Conservation (phyloP, 345 rosid genomes). For the Gossypium sturtianum region DNA sequence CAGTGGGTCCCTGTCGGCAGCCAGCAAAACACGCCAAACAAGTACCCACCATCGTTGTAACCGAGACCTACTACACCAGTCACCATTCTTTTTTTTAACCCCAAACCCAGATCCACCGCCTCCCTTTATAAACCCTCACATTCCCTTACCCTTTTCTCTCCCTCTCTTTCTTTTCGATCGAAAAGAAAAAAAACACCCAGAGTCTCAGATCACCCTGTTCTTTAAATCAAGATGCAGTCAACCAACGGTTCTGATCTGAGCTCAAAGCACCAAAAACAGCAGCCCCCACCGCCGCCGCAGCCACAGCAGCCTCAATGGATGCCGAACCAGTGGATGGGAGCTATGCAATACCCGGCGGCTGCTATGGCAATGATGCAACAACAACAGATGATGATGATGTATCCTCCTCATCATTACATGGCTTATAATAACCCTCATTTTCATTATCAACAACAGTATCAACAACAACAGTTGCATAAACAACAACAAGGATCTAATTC, state of each 20-base stretch:
- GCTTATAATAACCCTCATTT: conserved; percentile 37
- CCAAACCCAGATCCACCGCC: conserved; percentile 14
- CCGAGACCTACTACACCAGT: background rate
- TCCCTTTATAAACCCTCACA: conserved; percentile 23
- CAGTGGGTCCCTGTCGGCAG: conserved; percentile 5
- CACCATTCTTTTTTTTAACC: background rate
- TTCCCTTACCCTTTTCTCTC: conserved; percentile 8
- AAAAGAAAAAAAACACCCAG: conserved; percentile 3
- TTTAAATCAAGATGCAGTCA: conserved; percentile 33
- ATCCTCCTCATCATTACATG: conserved; percentile 75
- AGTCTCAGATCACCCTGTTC: conserved; percentile 10
- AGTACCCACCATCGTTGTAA: background rate
- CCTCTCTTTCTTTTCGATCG: conserved; percentile 1
- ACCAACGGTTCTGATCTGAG: conserved; percentile 53
- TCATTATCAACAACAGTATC: conserved; percentile 26
- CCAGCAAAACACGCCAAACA: conserved; percentile 13
- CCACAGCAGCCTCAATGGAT: conserved; percentile 33
- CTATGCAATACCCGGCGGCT: conserved; percentile 80
- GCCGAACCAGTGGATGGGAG: conserved; percentile 57
- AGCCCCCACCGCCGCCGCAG: conserved; percentile 19
- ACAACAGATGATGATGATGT: conserved; percentile 91
- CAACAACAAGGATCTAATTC: conserved; percentile 32
- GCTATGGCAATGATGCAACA: conserved; percentile 91
- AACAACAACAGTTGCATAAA: conserved; percentile 20
- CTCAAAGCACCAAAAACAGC: conserved; percentile 26